These are phyloP conservation scores for Tylopilus intermedius DNA, from an alignment of 768 basidiomycete species.

Conservation along the genomic window DNA sequence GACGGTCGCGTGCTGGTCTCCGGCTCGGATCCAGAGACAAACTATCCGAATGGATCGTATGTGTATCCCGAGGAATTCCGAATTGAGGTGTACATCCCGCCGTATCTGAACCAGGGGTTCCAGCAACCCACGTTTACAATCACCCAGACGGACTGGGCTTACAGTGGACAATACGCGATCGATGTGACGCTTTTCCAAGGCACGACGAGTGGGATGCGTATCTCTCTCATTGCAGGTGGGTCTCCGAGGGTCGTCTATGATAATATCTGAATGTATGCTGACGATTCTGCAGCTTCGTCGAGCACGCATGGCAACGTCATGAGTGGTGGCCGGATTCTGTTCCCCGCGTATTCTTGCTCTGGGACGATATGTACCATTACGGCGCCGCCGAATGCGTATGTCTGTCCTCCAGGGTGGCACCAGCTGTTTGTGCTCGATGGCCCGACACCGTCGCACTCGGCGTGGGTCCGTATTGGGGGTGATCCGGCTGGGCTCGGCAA, in stretches of 20 bases:
- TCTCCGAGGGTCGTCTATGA: background rate
- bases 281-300: conserved; percentile 46
- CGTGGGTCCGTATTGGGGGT: conserved; percentile 74
- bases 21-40: conserved; percentile 67
- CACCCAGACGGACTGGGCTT: conserved; percentile 56
- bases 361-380: conserved; percentile 75
- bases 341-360: conserved; percentile 64
- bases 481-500: conserved; percentile 66
- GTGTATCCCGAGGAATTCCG: conserved; percentile 75
- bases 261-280: conserved; percentile 3
- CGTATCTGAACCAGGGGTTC: conserved; percentile 66
- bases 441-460: conserved; percentile 71
- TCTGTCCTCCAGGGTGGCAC: conserved; percentile 74
- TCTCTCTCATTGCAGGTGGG: conserved; percentile 67
- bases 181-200: conserved; percentile 38
- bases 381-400: conserved; percentile 57
- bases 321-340: conserved; percentile 62
- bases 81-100: conserved; percentile 78
- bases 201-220: conserved; percentile 43
- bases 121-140: conserved; percentile 60
- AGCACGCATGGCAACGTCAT: conserved; percentile 76
- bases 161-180: conserved; percentile 50
- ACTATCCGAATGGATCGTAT: conserved; percentile 31
- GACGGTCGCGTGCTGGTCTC: conserved; percentile 74
- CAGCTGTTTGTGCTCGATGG: conserved; percentile 74